A percentile compares a stretch with the other conserved stretches of the same genome.
phyloP scores from a whole-genome alignment of 2,329 filamentous ascomycete species.

The Aspergillus awamori region DNA sequence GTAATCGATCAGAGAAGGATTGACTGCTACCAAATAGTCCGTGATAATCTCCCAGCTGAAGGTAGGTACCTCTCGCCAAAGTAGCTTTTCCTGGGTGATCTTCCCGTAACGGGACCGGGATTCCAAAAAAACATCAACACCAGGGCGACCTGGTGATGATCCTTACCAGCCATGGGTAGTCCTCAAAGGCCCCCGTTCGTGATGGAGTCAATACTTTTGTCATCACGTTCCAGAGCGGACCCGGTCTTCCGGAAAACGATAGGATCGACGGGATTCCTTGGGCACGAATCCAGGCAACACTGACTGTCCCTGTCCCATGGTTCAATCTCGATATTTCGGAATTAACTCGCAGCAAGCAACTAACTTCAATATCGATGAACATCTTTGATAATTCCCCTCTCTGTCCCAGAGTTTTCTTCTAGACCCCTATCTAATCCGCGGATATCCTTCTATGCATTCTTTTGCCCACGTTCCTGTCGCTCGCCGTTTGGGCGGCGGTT shows the following conservation, averaged over 20 bases:
- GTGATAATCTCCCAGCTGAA: neutral
- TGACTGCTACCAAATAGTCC: neutral
- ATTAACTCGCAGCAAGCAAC: neutral
- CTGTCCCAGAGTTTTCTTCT: neutral
- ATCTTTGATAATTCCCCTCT: neutral
- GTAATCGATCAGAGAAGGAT: conserved; percentile 1
- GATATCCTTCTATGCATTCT: neutral
- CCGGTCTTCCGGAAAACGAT: neutral
- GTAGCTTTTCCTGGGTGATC: neutral
- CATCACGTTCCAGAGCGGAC: neutral
- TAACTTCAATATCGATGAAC: neutral
- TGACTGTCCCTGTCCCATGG: neutral
- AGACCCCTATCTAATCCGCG: neutral
- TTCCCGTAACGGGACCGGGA: neutral
- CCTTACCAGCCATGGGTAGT: neutral
- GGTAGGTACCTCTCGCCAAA: neutral
- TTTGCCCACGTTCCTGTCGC: neutral
- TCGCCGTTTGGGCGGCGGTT: neutral
- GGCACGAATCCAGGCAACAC: neutral
- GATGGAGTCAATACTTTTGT: conserved; percentile 1
- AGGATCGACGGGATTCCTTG: conserved; percentile 1
- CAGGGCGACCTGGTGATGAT: neutral
- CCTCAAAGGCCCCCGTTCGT: neutral
- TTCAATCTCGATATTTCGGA: neutral
- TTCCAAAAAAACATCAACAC: neutral